Evolutionary conservation across 331 rosid species (phyloP), one percentile per base, ranked within the genome.

Genomic region (Quercus phellos): DNA sequence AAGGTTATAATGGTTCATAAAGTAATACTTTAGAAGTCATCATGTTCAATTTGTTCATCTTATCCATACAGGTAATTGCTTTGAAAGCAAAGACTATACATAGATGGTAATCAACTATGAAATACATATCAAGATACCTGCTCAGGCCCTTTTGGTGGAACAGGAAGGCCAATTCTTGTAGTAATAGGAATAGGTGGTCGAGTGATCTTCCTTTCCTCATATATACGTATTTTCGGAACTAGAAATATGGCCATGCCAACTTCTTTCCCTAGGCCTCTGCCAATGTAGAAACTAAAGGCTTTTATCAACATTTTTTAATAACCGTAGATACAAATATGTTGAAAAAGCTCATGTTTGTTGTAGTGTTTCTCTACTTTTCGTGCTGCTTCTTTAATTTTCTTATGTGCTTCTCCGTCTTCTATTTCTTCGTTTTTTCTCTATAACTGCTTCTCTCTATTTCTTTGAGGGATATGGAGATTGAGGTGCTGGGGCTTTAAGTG

Each of bases 91-190:
- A 34, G 42, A 66, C 16, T n/a, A 59, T 34, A 5, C 1, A 0
- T 38, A 63, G 78, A 82, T 38, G 55, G 43, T 17, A 79, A 77
- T 59, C 17, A 42, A 38, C 70, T 18, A 53, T 58, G 46, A 55
- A 55, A 42, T 30, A 46, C 13, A 27, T 4, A 11, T 11, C 27
- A 42, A 77, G 79, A 75, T 83, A 95, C 99, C 85, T 83, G 92
- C 73, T 93, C 98, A 30, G 92, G 83, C 68, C 85, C 97, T 82
- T 83, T 91, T 32, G 89, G 92, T 54, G 97, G 96, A 75, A 83
- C 82, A 32, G 97, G 90, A 81, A 89, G 76, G 72, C 77, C 79
- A 60, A 82, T 76, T 83, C 88, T 88, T 59, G 89, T 30, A 72
- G 88, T 81, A 77, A 90, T 75, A 76, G 79, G 81, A 82, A 70